These are phyloP conservation scores for Lachnellula suecica DNA, from an alignment of 2,329 filamentous ascomycete species.

Conservation along the genomic window DNA sequence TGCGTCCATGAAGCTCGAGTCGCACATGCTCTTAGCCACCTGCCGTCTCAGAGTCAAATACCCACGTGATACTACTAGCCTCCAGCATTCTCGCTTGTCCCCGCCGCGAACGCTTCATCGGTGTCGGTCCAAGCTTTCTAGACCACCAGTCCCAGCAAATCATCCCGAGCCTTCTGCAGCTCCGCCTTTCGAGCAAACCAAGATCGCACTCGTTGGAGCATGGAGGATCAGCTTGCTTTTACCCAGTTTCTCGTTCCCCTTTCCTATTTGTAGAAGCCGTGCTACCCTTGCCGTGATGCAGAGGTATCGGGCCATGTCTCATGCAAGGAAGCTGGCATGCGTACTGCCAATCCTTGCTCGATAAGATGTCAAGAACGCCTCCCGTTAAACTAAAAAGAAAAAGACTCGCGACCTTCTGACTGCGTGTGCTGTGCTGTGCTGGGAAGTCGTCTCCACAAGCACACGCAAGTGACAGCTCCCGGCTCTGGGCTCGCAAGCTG, in stretches of 20 bases:
- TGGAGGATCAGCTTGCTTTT: constrained; percentile 12
- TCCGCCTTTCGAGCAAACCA: background rate
- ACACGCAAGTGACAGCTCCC: background rate
- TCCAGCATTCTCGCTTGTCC: background rate
- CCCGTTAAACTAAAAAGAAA: constrained; percentile 8
- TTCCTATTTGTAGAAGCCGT: constrained; percentile 12
- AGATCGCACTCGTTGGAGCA: background rate
- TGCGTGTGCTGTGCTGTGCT: background rate
- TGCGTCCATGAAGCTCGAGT: no score
- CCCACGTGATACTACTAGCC: no score
- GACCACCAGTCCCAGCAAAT: no score
- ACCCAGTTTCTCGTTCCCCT: constrained; percentile 10
- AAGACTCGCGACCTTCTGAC: background rate
- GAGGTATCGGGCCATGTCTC: constrained; percentile 21
- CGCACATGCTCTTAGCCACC: no score
- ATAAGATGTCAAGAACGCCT: constrained; percentile 19
- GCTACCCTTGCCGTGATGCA: constrained; percentile 8
- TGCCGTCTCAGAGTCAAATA: no score
- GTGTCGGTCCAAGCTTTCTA: no score
- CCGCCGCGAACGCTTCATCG: background rate
- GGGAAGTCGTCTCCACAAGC: background rate
- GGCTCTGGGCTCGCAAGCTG: background rate
- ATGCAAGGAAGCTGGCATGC: constrained; percentile 22
- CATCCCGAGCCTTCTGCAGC: background rate
- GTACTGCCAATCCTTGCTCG: constrained; percentile 18